Percentiles rank a stretch among this genome's conserved stretches.
These are phyloP conservation scores for Penicillium sp. DNA, from an alignment of 2,329 filamentous ascomycete genomes.

Conservation along the genomic window DNA sequence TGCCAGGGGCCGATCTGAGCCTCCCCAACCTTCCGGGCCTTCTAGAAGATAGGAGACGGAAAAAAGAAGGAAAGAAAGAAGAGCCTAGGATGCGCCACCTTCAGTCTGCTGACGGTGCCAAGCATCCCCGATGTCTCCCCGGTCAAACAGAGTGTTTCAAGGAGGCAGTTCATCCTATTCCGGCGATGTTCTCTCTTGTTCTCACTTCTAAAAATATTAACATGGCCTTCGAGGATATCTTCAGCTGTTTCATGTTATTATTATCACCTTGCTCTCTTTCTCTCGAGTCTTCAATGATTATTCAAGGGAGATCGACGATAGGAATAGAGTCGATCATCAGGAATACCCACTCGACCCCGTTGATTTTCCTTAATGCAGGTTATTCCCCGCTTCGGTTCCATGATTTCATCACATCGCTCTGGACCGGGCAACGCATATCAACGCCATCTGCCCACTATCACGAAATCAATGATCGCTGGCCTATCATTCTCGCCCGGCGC, in stretches of 20 bases:
- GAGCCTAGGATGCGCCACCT: background rate
- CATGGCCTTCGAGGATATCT: background rate
- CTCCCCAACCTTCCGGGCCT: background rate
- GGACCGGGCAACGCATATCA: too few species aligned
- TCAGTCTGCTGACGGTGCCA: background rate
- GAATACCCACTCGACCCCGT: background rate
- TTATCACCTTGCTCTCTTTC: background rate
- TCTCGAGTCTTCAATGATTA: background rate
- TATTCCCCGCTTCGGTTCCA: background rate
- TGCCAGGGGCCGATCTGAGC: background rate
- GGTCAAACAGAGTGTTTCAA: constrained; percentile 8
- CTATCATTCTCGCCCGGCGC: background rate
- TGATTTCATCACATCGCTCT: background rate
- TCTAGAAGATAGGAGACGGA: background rate
- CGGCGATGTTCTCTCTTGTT: constrained; percentile 9
- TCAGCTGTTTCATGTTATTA: background rate
- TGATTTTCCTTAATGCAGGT: background rate
- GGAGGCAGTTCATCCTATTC: constrained; percentile 1
- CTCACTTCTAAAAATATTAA: constrained; percentile 6
- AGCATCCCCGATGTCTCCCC: background rate
- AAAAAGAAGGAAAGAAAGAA: background rate
- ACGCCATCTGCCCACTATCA: background rate
- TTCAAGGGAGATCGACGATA: background rate
- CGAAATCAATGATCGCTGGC: background rate
- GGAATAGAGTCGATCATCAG: background rate